Evolutionary conservation across 345 rosid species (phyloP).

Genomic region (Noccaea bulbosa): DNA sequence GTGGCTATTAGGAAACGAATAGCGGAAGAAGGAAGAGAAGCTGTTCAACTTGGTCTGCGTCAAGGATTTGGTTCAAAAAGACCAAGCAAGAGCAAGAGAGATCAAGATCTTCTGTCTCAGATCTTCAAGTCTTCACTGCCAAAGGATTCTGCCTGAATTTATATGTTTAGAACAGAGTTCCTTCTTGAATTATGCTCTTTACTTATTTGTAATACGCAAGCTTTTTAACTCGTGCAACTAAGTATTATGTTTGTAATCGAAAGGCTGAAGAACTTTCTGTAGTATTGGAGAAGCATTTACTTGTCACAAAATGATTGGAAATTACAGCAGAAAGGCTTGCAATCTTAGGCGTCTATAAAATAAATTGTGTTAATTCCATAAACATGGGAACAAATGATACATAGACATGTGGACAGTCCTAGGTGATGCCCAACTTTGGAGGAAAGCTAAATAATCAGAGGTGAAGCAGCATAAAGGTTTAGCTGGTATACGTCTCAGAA

Average conservation of each 20-base stretch:
- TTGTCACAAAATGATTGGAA: constrained; percentile 18
- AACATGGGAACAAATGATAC: constrained; percentile 23
- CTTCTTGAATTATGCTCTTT: constrained; percentile 2
- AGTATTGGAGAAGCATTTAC: background rate
- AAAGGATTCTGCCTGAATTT: constrained; percentile 36
- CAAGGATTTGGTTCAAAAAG: constrained; percentile 45
- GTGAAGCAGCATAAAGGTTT: constrained; percentile 24
- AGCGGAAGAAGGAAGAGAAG: constrained; percentile 57
- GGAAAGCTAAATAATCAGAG: constrained; percentile 20
- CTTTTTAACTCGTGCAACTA: constrained; percentile 20
- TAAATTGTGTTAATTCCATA: background rate
- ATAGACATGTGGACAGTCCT: background rate
- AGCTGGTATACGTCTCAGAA: constrained; percentile 24
- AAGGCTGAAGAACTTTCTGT: background rate
- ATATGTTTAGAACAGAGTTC: constrained; percentile 6
- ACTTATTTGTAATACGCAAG: constrained; percentile 4
- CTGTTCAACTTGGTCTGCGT: constrained; percentile 50
- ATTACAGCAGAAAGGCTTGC: constrained; percentile 17
- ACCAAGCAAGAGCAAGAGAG: constrained; percentile 49
- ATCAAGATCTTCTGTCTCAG: constrained; percentile 49
- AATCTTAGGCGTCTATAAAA: background rate
- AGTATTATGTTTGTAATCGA: constrained; percentile 7
- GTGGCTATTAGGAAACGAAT: constrained; percentile 53
- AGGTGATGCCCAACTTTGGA: background rate
- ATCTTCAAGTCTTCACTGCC: constrained; percentile 64